Conservation (phyloP, 2,329 filamentous ascomycete genomes). For the Arthrobotrys megalospora region DNA sequence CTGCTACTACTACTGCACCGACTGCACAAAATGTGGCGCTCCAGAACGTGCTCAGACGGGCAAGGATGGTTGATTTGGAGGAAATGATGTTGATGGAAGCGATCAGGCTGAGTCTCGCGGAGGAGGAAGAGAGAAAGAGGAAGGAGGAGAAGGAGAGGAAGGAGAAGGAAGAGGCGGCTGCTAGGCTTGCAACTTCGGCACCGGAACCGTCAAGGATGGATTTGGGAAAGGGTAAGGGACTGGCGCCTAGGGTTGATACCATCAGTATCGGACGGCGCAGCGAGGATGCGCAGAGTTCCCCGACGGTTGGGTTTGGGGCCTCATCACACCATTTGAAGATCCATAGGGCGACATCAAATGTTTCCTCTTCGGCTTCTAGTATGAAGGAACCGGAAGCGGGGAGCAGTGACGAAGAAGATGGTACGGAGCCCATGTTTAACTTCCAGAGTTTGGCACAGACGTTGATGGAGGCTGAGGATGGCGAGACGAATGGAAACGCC, state of each 20-base stretch:
- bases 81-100: slow-evolving; percentile 99
- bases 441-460: slow-evolving; percentile 89
- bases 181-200: slow-evolving; percentile 58
- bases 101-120: slow-evolving; percentile 88
- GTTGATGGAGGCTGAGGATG: slow-evolving; percentile 77
- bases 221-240: slow-evolving; percentile 49
- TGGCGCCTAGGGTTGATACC: slow-evolving; percentile 40
- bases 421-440: slow-evolving; percentile 86
- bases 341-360: slow-evolving; percentile 55
- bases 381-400: slow-evolving; percentile 59
- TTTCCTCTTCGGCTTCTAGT: slow-evolving; percentile 58
- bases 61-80: slow-evolving; percentile 87
- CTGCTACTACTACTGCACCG: neutral
- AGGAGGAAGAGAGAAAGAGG: slow-evolving; percentile 91
- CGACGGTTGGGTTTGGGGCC: slow-evolving; percentile 40
- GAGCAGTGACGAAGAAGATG: slow-evolving; percentile 62
- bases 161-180: slow-evolving; percentile 78
- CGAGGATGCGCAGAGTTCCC: slow-evolving; percentile 47
- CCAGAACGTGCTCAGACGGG: slow-evolving; percentile 72
- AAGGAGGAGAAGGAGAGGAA: slow-evolving; percentile 88
- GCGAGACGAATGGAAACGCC: slow-evolving; percentile 37
- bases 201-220: slow-evolving; percentile 49
- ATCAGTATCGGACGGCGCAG: slow-evolving; percentile 35
- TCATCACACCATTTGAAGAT: slow-evolving; percentile 52
- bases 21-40: slow-evolving; percentile 64